Evolutionary conservation across 2,329 filamentous ascomycete species (phyloP), one percentile per base, ranked within the genome.

Genomic region (Lecanoromycetidae sp.): DNA sequence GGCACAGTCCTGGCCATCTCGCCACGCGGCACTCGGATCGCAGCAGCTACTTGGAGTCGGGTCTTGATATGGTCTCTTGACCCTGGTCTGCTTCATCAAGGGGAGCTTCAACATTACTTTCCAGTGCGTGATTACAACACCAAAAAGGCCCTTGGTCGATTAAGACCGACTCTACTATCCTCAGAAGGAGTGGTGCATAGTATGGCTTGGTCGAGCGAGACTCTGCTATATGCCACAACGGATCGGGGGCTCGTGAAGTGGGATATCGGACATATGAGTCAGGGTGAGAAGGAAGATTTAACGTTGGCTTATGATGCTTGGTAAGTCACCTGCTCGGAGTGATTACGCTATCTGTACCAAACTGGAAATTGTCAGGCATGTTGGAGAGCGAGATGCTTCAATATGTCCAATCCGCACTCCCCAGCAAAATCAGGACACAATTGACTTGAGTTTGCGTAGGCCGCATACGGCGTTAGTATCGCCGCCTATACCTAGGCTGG

Each of bases 211-310:
- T 32, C 43, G n/a, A 37, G 40, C 32, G 51, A 54, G 35, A 39
- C 25, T n/a, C 44, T 44, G 10, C 47, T 53, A 10, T 54, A 46
- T 30, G 50, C 47, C 20, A 43, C 44, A 5, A 54, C 52, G 20
- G 51, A 54, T 46, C 44, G 38, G 23, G 52, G 52, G n/a, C 43
- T 53, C 8, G 46, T 46, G 15, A 44, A 42, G 19, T 54, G 50
- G 49, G 42, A 52, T 27, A 32, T 49, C 25, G 45, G 48, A 33
- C 36, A 34, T 26, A 19, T 27, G 29, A 40, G 30, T 19, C 26
- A 44, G 12, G 49, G 49, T 8, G 34, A 33, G 33, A 25, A 29
- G 19, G 40, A 51, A 12, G 26, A 29, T 15, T 27, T 49, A 3
- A 42, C 42, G 20, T 34, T 53, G 34, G 36, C 39, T 8, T 45